Conservation (phyloP, 257 asterid genomes). For the Euphrasia confusa region DNA sequence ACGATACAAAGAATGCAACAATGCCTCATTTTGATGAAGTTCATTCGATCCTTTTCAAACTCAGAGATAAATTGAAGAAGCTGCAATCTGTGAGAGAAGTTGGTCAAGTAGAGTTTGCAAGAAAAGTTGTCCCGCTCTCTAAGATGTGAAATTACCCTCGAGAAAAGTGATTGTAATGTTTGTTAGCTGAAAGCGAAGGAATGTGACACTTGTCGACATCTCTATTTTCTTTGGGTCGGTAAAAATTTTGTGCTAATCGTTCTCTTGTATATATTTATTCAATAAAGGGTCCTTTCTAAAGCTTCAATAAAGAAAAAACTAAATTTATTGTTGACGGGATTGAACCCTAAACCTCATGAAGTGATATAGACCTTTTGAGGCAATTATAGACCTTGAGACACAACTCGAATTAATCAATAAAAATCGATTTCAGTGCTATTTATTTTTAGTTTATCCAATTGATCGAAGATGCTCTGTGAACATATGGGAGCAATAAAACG, state of each 20-base stretch:
- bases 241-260: neutral
- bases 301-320: no score
- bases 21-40: constrained; percentile 70
- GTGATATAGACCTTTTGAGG: no score
- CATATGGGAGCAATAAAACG: constrained; percentile 44
- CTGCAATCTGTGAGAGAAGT: constrained; percentile 22
- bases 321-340: no score
- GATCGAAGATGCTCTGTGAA: no score
- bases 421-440: no score
- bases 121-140: constrained; percentile 22
- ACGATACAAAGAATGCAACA: constrained; percentile 48
- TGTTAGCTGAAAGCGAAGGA: neutral
- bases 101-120: constrained; percentile 18
- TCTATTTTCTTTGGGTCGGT: no score
- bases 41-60: constrained; percentile 43
- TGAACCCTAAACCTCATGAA: no score
- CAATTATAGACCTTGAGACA: no score
- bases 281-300: no score
- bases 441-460: no score
- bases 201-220: neutral
- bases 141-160: constrained; percentile 34
- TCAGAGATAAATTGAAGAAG: constrained; percentile 38
- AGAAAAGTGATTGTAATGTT: neutral
- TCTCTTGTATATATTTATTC: neutral
- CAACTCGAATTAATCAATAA: no score